A percentile compares a stretch with the other conserved stretches of the same genome.
These are phyloP conservation scores for Cinchona pubescens DNA, from an alignment of 257 asterid species.

Conservation along the genomic window DNA sequence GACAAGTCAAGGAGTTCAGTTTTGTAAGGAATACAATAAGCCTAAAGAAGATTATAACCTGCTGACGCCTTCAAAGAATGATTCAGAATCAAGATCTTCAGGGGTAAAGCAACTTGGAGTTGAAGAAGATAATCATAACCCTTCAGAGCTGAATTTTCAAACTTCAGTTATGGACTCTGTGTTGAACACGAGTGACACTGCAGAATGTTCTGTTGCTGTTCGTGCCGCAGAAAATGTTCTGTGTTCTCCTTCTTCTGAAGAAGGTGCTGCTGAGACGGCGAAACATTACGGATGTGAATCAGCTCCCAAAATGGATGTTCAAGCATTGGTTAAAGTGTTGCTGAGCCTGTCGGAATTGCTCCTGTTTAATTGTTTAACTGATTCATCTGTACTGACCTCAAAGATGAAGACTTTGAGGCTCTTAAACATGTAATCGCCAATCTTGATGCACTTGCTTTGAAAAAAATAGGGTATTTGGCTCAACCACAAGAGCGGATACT, in stretches of 20 bases:
- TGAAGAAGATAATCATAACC: conserved; percentile 28
- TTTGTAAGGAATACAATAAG: conserved; percentile 29
- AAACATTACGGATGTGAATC: conserved; percentile 21
- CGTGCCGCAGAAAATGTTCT: conserved; percentile 81
- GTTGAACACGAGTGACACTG: conserved; percentile 39
- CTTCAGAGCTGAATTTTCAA: conserved; percentile 18
- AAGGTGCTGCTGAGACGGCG: conserved; percentile 40
- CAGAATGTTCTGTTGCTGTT: conserved; percentile 66
- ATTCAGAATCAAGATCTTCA: conserved; percentile 30
- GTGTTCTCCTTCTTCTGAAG: conserved; percentile 70
- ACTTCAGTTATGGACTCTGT: conserved; percentile 22
- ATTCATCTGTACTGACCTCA: conserved; percentile 41
- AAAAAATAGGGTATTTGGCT: conserved; percentile 28
- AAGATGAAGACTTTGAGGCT: conserved; percentile 43
- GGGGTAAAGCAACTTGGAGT: conserved; percentile 25
- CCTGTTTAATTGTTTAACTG: conserved; percentile 37
- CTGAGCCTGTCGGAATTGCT: conserved; percentile 67
- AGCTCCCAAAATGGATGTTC: conserved; percentile 45
- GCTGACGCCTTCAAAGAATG: conserved; percentile 27
- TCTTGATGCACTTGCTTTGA: conserved; percentile 51
- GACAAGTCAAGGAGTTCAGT: conserved; percentile 35
- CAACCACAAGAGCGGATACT: conserved; percentile 24
- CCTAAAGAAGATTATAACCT: conserved; percentile 30
- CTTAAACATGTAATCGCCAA: conserved; percentile 48
- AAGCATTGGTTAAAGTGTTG: conserved; percentile 48